Evolutionary conservation across 345 rosid species (phyloP).

Genomic region (Rhizophora mangle): DNA sequence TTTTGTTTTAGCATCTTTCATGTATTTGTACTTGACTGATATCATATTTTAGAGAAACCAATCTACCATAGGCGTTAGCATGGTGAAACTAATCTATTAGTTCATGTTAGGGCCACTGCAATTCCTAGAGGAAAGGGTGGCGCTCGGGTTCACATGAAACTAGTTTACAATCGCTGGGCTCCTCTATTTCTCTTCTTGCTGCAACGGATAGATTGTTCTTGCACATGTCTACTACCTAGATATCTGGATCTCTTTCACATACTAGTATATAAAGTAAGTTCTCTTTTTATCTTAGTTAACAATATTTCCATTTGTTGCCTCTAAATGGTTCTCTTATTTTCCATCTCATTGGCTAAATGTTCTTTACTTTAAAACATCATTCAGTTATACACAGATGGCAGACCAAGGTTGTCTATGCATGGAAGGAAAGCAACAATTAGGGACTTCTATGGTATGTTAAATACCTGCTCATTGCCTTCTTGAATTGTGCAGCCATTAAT

Average conservation of each 20-base stretch:
- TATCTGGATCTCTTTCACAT: conserved; percentile 79
- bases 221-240: conserved; percentile 73
- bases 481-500: background rate
- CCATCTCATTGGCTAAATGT: background rate
- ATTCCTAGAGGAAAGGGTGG: conserved; percentile 83
- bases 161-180: conserved; percentile 79
- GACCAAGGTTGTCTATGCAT: conserved; percentile 41
- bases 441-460: conserved; percentile 72
- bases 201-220: conserved; percentile 85
- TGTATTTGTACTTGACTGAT: too few relatives aligned
- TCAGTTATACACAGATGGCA: conserved; percentile 67
- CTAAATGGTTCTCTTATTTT: background rate
- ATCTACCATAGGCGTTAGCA: background rate
- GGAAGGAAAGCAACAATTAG: conserved; percentile 89
- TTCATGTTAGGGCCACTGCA: conserved; percentile 61
- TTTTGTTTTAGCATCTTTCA: too few relatives aligned
- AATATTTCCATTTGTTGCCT: background rate
- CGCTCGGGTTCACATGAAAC: conserved; percentile 73
- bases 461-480: background rate
- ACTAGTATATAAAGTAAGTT: conserved; percentile 71
- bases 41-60: background rate
- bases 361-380: conserved; percentile 10
- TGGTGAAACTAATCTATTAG: conserved; percentile 6
- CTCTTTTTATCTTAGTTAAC: background rate
- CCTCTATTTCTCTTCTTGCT: conserved; percentile 72